A percentile compares a stretch with the other conserved stretches of the same genome.
phyloP scores from a whole-genome alignment of 495 filamentous ascomycete species.

The Podospora australis region DNA sequence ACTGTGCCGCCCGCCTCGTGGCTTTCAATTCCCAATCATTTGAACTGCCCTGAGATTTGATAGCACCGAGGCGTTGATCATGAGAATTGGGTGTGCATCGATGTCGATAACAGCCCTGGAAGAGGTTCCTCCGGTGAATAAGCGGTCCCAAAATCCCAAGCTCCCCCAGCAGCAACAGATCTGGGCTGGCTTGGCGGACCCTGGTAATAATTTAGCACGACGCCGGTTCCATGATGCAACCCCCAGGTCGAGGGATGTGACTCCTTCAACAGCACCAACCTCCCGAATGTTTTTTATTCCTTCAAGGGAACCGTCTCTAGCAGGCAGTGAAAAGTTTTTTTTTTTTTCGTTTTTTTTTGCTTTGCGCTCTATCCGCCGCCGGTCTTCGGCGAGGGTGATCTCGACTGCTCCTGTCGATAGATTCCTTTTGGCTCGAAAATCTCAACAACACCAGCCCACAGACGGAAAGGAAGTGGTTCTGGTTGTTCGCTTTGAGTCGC shows the following conservation, averaged over 20 bases:
- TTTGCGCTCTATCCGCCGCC: not conserved
- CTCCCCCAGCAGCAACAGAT: not conserved
- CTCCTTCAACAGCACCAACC: not conserved
- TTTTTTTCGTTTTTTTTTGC: not conserved
- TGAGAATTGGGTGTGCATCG: no score
- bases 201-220: no score
- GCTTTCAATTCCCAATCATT: slow-evolving; percentile 8
- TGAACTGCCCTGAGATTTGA: slow-evolving; percentile 1
- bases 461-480: no score
- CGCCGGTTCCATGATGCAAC: slow-evolving; percentile 1
- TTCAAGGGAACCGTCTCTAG: not conserved
- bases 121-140: no score
- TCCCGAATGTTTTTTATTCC: not conserved
- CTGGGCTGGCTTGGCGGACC: not conserved
- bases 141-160: no score
- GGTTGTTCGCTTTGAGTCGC: no score
- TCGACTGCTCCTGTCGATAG: no score
- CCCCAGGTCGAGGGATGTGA: no score
- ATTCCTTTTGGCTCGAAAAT: no score
- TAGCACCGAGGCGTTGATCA: not conserved
- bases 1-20: slow-evolving; percentile 1
- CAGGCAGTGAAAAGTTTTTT: not conserved
- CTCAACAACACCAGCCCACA: no score
- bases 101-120: no score
- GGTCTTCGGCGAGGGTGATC: no score